Base-by-base conservation (phyloP, 768 basidiomycete genomes). In the Lenzites betulinus region DNA sequence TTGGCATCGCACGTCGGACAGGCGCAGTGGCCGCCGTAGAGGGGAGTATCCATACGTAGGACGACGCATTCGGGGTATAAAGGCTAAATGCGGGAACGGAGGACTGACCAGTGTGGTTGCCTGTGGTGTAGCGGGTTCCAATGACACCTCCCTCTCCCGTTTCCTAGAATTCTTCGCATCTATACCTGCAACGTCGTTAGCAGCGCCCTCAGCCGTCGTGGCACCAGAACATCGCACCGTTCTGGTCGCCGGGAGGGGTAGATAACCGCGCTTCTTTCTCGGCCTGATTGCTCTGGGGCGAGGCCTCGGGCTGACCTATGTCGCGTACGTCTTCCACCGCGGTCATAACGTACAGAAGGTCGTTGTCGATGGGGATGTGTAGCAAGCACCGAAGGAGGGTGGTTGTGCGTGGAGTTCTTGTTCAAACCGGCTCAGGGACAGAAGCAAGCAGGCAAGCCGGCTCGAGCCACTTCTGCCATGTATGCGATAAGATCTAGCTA, bases 91-190 rank as follows among this genome's bases (percentile, higher is more conserved):
- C 52, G 67, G 44, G 42, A 50, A 49, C 25, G 46, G 54, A 41
- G 54, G 33, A 78, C 59, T 71, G 76, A 75, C 75, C 54, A 62
- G 52, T 35, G 68, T 66, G 43, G 69, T 62, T 16, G 73, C 69
- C 56, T 71, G 70, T 1, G 77, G 74, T 22, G 77, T 76, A 5
- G 72, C 68, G 59, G 90, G 89, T 72, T 93, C 90, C 35, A 88
- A 73, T 26, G 90, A 93, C 23, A 87, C 83, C 73, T 92, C 90
- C 36, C 90, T 79, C 72, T 90, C 89, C 64, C 90, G 81, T 73
- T 93, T 93, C 71, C 82, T 81, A 23, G 88, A 84, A 47, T 77
- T 71, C 62, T 78, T 84, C 65, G 78, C 71, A 52, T 77, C 76
- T 76, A 36, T n/a, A 8, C 61, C 56, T 53, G 39, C 2, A 26